A percentile compares a stretch with the other conserved stretches of the same genome.
Conservation (phyloP, 176 grass and related monocot species). For the Puya raimondii region DNA sequence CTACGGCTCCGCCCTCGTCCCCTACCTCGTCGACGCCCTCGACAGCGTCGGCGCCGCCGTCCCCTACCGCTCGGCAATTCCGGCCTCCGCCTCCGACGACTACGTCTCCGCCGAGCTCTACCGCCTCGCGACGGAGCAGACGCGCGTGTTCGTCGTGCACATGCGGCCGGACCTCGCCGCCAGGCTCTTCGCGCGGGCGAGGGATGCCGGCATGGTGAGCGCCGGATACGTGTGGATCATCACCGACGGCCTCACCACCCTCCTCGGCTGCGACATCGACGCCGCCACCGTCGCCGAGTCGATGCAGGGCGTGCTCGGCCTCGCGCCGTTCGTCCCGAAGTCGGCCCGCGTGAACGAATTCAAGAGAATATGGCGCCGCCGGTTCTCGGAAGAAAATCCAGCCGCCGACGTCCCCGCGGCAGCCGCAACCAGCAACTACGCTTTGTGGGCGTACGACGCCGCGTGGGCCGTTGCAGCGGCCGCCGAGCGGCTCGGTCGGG, state of each 20-base stretch:
- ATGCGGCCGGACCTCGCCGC: slow-evolving; percentile 5
- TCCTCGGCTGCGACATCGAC: slow-evolving; percentile 18
- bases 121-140: slow-evolving; percentile 19
- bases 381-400: slow-evolving; percentile 25
- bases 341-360: slow-evolving; percentile 18
- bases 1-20: slow-evolving; percentile 27
- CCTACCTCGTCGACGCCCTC: slow-evolving; percentile 37
- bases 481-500: slow-evolving; percentile 5
- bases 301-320: slow-evolving; percentile 45
- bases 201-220: slow-evolving; percentile 38
- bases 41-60: not conserved
- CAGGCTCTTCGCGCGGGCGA: slow-evolving; percentile 26
- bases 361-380: slow-evolving; percentile 31
- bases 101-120: slow-evolving; percentile 30
- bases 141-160: slow-evolving; percentile 52
- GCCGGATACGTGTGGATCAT: slow-evolving; percentile 49
- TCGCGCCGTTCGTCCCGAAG: slow-evolving; percentile 17
- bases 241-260: slow-evolving; percentile 29
- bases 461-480: slow-evolving; percentile 8
- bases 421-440: slow-evolving; percentile 2
- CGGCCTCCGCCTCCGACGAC: slow-evolving; percentile 20
- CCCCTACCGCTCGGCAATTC: slow-evolving; percentile 25
- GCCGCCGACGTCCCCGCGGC: not conserved
- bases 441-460: slow-evolving; percentile 16
- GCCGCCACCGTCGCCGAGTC: not conserved